These are phyloP conservation scores for Glarea lozoyensis DNA, from an alignment of 495 filamentous ascomycete species.

Conservation along the genomic window DNA sequence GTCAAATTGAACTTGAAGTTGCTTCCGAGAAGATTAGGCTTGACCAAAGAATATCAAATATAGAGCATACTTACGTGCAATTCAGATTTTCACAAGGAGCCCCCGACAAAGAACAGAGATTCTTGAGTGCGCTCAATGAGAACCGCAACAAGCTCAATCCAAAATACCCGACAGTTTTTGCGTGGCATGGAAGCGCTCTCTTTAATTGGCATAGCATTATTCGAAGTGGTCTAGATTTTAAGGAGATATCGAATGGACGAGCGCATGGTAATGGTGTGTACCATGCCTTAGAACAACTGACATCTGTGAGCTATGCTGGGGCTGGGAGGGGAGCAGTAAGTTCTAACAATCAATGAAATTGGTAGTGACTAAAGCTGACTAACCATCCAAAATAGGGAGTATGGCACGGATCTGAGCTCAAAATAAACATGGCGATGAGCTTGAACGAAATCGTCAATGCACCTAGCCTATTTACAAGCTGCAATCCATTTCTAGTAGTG, in stretches of 20 bases:
- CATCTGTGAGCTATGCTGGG: slow-evolving; percentile 48
- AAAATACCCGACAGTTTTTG: slow-evolving; percentile 63
- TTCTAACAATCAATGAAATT: not conserved
- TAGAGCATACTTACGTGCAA: slow-evolving; percentile 58
- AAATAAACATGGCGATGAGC: slow-evolving; percentile 52
- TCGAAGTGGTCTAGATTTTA: slow-evolving; percentile 70
- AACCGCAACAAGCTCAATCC: slow-evolving; percentile 30
- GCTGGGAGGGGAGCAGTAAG: slow-evolving; percentile 13
- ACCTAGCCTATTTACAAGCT: slow-evolving; percentile 48
- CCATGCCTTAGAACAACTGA: slow-evolving; percentile 48
- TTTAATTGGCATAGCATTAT: slow-evolving; percentile 89
- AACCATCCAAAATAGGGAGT: not conserved
- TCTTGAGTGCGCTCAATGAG: slow-evolving; percentile 52
- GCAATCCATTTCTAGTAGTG: slow-evolving; percentile 60
- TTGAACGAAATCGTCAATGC: slow-evolving; percentile 85
- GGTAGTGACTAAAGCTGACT: not conserved
- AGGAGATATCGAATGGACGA: slow-evolving; percentile 51
- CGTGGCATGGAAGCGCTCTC: slow-evolving; percentile 73
- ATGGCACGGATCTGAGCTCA: slow-evolving; percentile 62
- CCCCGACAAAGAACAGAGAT: slow-evolving; percentile 82
- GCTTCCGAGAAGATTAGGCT: slow-evolving; percentile 5
- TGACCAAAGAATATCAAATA: slow-evolving; percentile 49
- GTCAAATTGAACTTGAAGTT: slow-evolving; percentile 22
- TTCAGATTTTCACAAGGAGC: slow-evolving; percentile 86
- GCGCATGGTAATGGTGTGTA: slow-evolving; percentile 78